phyloP scores from a whole-genome alignment of 2,329 filamentous ascomycete species.

The Scedosporium boydii region DNA sequence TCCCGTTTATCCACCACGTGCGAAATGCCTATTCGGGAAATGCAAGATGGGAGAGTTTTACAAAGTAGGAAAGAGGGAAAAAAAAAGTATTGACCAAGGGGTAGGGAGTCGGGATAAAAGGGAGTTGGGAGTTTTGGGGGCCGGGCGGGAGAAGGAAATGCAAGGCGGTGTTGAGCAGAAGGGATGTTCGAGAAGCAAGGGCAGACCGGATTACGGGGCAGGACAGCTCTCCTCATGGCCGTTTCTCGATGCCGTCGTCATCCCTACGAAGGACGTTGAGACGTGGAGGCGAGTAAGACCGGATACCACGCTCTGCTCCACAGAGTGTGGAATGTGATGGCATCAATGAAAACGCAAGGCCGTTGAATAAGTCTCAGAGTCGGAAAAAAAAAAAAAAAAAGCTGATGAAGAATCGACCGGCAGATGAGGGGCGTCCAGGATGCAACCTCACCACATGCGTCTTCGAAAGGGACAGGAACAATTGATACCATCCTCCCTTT shows the following conservation, averaged over 20 bases:
- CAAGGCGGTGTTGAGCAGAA: too few species aligned
- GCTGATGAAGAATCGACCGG: neutral
- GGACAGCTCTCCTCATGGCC: too few species aligned
- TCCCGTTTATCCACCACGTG: slow-evolving; percentile 1
- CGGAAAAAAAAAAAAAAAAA: neutral
- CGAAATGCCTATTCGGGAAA: neutral
- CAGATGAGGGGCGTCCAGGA: neutral
- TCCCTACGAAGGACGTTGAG: too few species aligned
- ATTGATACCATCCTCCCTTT: neutral
- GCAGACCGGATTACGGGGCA: too few species aligned
- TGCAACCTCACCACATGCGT: neutral
- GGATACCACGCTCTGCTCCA: too few species aligned
- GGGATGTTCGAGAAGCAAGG: too few species aligned
- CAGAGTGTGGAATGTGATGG: too few species aligned
- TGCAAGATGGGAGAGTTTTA: neutral
- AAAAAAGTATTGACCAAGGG: neutral
- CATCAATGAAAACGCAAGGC: too few species aligned
- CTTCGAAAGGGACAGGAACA: neutral
- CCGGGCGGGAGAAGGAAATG: too few species aligned
- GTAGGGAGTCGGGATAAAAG: neutral
- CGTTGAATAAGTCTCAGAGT: neutral
- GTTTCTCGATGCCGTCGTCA: too few species aligned
- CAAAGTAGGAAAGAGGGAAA: neutral
- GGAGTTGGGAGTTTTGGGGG: too few species aligned
- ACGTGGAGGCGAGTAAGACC: too few species aligned